Evolutionary conservation across 225 moss, liverwort and hornwort genomes (phyloP), one percentile per base, ranked within the genome.

Genomic region (Marchantia polymorpha): DNA sequence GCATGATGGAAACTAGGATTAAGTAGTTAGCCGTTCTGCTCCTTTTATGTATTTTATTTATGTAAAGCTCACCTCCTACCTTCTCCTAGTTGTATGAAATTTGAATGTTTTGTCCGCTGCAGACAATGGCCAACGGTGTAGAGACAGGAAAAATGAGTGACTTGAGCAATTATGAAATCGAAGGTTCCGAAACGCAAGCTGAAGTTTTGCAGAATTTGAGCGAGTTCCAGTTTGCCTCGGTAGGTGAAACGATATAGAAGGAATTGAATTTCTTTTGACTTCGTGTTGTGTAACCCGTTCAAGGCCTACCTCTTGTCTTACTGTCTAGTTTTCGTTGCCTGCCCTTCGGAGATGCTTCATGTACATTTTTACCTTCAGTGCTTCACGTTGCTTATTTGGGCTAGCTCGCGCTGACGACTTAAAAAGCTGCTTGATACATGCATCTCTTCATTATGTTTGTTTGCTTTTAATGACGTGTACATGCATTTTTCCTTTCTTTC

Each of bases 151-250:
- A 90, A 69, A 15, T 86, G 63, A 89, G 88, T 69, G 86, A 91
- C 77, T 86, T 97, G 0, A 87, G 81, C 74, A 7, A 83, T 9
- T 97, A 97, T 63, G 91, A 97, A 82, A 79, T 82, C 13, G 97
- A 94, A 85, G 97, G 93, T 66, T 46, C 3, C 13, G 93, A 90
- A 19, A 92, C 94, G 25, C 84, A 90, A 81, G 81, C 88, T 17
- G 94, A 91, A 82, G 89, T 97, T 83, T 79, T 97, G 31, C 97
- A 93, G 77, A 97, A 97, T 64, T 85, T 97, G 26, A 84, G 90
- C 80, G 94, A 97, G 81, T 94, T 97, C 72, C 92, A 93, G 86
- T 89, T 97, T 64, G 87, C 92, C 47, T 89, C 94, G 61, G 90
- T 90, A 76, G 10, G 83, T 81, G 22, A 22, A 68, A 39, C 46